Evolutionary conservation across 345 rosid species (phyloP).

Genomic region (Camelina hispida): DNA sequence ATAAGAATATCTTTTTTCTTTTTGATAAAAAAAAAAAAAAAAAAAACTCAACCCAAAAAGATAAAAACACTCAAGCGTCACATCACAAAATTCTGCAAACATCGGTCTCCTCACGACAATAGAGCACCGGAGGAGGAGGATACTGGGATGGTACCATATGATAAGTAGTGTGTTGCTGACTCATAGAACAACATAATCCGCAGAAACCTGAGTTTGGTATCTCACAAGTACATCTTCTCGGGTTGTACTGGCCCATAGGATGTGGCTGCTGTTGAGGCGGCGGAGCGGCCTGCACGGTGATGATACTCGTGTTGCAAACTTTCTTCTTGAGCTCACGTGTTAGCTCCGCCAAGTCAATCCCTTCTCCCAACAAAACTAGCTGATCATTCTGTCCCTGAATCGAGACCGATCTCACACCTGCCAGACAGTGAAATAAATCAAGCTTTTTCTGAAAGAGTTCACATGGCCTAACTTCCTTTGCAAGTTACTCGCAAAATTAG

Average conservation of each 20-base stretch:
- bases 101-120: slow-evolving; percentile 17
- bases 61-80: background rate
- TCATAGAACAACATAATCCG: slow-evolving; percentile 31
- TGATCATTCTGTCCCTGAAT: slow-evolving; percentile 43
- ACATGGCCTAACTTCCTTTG: slow-evolving; percentile 24
- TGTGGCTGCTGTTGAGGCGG: slow-evolving; percentile 1
- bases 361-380: slow-evolving; percentile 40
- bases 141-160: background rate
- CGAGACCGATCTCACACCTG: slow-evolving; percentile 42
- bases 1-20: background rate
- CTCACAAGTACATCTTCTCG: slow-evolving; percentile 38
- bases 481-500: slow-evolving; percentile 23
- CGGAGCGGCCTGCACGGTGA: slow-evolving; percentile 40
- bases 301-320: slow-evolving; percentile 30
- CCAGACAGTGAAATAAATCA: background rate
- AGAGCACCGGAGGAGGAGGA: slow-evolving; percentile 2
- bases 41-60: background rate
- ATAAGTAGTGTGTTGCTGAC: background rate
- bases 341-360: slow-evolving; percentile 38
- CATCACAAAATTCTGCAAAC: slow-evolving; percentile 36
- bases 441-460: background rate
- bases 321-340: slow-evolving; percentile 38
- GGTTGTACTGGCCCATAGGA: slow-evolving; percentile 9
- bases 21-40: background rate
- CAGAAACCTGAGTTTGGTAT: slow-evolving; percentile 34